Evolutionary conservation across 2,329 filamentous ascomycete species (phyloP).

Genomic region (Phaeosphaeriaceae sp.): DNA sequence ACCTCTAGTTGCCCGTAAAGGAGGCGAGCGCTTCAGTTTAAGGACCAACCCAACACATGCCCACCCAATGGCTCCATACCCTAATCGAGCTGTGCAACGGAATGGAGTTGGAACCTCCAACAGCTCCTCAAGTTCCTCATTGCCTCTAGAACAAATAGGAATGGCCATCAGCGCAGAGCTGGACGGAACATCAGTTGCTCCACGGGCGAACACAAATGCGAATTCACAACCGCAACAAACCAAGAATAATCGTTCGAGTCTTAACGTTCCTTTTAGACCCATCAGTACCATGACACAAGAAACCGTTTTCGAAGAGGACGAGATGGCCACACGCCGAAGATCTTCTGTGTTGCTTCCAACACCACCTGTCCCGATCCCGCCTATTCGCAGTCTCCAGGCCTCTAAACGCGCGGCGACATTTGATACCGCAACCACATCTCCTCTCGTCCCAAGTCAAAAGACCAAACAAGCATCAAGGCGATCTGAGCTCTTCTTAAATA

Average conservation of each 20-base stretch:
- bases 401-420: conserved; percentile 27
- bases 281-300: conserved; percentile 42
- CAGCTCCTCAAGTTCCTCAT: conserved; percentile 27
- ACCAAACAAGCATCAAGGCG: conserved; percentile 13
- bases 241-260: conserved; percentile 11
- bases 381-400: conserved; percentile 42
- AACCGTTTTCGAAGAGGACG: conserved; percentile 50
- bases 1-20: conserved; percentile 16
- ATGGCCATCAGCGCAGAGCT: conserved; percentile 47
- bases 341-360: conserved; percentile 39
- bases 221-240: conserved; percentile 9
- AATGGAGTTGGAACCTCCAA: conserved; percentile 27
- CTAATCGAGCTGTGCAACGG: conserved; percentile 25
- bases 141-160: conserved; percentile 44
- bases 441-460: not conserved
- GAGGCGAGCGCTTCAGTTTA: not conserved
- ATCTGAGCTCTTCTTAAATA: conserved; percentile 40
- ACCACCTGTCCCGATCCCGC: conserved; percentile 40
- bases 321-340: conserved; percentile 25
- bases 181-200: conserved; percentile 30
- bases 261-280: conserved; percentile 23
- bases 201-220: conserved; percentile 10
- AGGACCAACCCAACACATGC: not conserved
- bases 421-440: conserved; percentile 1
- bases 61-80: not conserved